These are phyloP conservation scores for Eimeria falciformis DNA, from an alignment of 169 alveolate genomes.

Conservation along the genomic window DNA sequence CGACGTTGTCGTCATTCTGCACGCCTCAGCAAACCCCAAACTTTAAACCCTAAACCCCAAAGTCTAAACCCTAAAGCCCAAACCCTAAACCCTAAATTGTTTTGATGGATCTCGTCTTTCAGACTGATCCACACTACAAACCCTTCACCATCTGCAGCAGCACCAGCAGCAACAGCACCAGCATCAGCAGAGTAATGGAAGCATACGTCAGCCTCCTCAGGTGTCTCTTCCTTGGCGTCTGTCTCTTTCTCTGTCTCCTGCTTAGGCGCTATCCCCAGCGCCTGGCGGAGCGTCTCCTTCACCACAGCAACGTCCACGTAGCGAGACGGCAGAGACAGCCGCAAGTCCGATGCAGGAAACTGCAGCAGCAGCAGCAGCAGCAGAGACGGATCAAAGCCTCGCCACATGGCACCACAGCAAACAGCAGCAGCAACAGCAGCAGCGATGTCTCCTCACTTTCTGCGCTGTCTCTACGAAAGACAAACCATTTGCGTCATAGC, in stretches of 20 bases:
- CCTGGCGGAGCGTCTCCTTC: background rate
- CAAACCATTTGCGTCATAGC: background rate
- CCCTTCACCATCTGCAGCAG: background rate
- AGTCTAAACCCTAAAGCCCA: too few relatives aligned
- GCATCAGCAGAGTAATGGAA: too few relatives aligned
- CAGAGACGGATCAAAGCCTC: background rate
- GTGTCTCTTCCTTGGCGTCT: too few relatives aligned
- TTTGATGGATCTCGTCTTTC: background rate
- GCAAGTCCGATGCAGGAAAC: constrained; percentile 13
- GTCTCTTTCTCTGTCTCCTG: too few relatives aligned
- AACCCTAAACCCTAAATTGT: too few relatives aligned
- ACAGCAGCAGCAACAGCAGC: background rate
- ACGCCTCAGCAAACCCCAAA: too few relatives aligned
- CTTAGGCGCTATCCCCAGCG: background rate
- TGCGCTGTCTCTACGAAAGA: background rate
- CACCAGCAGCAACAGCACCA: background rate
- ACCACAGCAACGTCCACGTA: constrained; percentile 58
- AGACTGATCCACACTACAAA: background rate
- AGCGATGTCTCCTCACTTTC: background rate
- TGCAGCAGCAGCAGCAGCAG: constrained; percentile 42
- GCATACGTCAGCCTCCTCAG: too few relatives aligned
- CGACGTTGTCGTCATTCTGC: too few relatives aligned
- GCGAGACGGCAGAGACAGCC: constrained; percentile 22
- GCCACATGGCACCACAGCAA: background rate
- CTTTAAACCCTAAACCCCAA: too few relatives aligned